A percentile compares a stretch with the other conserved stretches of the same genome.
phyloP scores from a whole-genome alignment of 768 basidiomycete genomes.

The Chalciporus chontae region DNA sequence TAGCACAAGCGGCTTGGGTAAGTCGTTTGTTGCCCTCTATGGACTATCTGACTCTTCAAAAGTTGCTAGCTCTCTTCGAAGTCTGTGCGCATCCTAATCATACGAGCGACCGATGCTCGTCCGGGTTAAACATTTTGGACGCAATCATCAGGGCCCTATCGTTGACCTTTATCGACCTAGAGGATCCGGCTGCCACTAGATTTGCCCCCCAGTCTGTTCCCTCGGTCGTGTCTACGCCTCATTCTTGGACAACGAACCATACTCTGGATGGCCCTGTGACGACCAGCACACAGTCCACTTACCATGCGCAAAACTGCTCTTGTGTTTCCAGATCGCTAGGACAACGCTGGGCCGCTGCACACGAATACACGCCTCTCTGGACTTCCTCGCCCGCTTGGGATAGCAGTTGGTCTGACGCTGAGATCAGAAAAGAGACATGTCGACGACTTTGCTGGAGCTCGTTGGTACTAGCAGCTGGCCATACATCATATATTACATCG shows the following conservation, averaged over 20 bases:
- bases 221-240: slow-evolving; percentile 28
- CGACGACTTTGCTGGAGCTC: slow-evolving; percentile 74
- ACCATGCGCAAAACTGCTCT: slow-evolving; percentile 36
- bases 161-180: slow-evolving; percentile 56
- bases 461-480: slow-evolving; percentile 59
- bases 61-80: slow-evolving; percentile 73
- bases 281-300: slow-evolving; percentile 1
- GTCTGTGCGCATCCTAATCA: slow-evolving; percentile 65
- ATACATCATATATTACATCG: slow-evolving; percentile 57
- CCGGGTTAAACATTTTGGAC: slow-evolving; percentile 61
- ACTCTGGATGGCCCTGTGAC: not conserved
- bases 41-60: slow-evolving; percentile 6
- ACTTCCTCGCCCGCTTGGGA: slow-evolving; percentile 63
- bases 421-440: slow-evolving; percentile 68
- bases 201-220: slow-evolving; percentile 54
- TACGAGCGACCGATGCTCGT: slow-evolving; percentile 48
- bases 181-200: slow-evolving; percentile 47
- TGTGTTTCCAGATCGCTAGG: slow-evolving; percentile 52
- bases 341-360: slow-evolving; percentile 45
- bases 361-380: slow-evolving; percentile 61
- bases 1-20: slow-evolving; percentile 78
- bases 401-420: slow-evolving; percentile 51
- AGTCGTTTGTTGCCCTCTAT: slow-evolving; percentile 15
- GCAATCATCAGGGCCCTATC: slow-evolving; percentile 61
- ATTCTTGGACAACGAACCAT: slow-evolving; percentile 7